phyloP scores from a whole-genome alignment of 176 grass and related monocot species.

The Oryza brachyantha region DNA sequence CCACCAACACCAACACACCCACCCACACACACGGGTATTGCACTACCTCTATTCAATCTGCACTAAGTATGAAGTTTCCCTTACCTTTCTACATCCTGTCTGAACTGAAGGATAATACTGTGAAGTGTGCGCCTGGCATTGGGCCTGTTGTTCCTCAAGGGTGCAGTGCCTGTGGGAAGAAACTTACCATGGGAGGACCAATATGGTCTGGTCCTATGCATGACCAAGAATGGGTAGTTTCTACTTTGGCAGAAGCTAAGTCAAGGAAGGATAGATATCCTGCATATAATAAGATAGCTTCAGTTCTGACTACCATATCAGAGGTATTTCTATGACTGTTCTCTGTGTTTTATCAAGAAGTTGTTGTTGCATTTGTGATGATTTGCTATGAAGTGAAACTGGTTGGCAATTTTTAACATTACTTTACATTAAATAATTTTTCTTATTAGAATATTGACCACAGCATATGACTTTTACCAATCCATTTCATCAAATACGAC shows the following conservation, averaged over 20 bases:
- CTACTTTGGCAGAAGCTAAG: slow-evolving; percentile 64
- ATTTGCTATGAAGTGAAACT: not conserved
- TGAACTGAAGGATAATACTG: slow-evolving; percentile 62
- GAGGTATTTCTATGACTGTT: slow-evolving; percentile 50
- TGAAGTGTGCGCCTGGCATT: slow-evolving; percentile 82
- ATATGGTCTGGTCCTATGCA: slow-evolving; percentile 98
- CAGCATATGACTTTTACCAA: not conserved
- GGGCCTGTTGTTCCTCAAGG: slow-evolving; percentile 94
- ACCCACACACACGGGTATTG: not conserved
- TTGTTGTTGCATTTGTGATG: slow-evolving; percentile 16
- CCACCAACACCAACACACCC: not conserved
- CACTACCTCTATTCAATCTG: not conserved
- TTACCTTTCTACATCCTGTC: slow-evolving; percentile 27
- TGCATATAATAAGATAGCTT: slow-evolving; percentile 79
- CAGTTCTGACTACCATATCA: slow-evolving; percentile 74
- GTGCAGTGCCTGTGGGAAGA: slow-evolving; percentile 78
- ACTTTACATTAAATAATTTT: not conserved
- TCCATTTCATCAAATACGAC: not conserved
- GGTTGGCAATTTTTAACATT: not conserved
- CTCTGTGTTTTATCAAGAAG: slow-evolving; percentile 7
- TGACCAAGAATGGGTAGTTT: slow-evolving; percentile 90
- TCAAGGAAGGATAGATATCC: slow-evolving; percentile 78
- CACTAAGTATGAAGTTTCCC: slow-evolving; percentile 15
- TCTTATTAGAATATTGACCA: not conserved
- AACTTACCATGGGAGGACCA: slow-evolving; percentile 90